These are phyloP conservation scores for Diaporthe nobilis DNA, from an alignment of 2,329 filamentous ascomycete species.

Conservation along the genomic window DNA sequence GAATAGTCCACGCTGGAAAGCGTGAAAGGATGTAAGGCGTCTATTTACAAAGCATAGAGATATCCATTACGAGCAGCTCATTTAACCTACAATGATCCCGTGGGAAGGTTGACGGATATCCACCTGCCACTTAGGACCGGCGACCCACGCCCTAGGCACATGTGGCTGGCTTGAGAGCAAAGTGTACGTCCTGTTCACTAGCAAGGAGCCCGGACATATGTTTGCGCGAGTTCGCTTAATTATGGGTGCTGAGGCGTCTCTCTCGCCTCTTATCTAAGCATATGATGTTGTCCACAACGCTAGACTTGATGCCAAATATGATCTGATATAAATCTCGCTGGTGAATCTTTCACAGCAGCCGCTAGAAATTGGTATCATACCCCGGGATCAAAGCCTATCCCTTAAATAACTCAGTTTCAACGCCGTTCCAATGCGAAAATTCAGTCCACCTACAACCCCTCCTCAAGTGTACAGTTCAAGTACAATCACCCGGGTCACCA, in stretches of 20 bases:
- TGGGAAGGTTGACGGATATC: too few relatives aligned
- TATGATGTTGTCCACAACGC: neutral
- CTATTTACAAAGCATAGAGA: too few relatives aligned
- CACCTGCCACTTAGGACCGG: too few relatives aligned
- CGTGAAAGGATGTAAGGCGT: too few relatives aligned
- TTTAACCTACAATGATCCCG: too few relatives aligned
- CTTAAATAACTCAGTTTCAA: neutral
- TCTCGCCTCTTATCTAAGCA: neutral
- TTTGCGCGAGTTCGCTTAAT: neutral
- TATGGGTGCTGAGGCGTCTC: neutral
- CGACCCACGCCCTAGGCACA: too few relatives aligned
- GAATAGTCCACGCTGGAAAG: too few relatives aligned
- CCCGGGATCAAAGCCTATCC: neutral
- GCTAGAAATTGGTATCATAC: slow-evolving; percentile 30
- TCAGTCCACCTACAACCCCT: neutral
- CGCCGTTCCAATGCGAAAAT: slow-evolving; percentile 2
- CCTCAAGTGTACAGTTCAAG: too few relatives aligned
- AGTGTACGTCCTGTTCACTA: too few relatives aligned
- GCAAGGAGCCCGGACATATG: too few relatives aligned
- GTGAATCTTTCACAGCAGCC: neutral
- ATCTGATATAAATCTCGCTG: neutral
- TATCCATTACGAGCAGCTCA: too few relatives aligned
- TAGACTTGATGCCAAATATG: neutral
- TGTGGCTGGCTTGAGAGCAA: too few relatives aligned
- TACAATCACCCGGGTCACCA: neutral